Conservation (phyloP, 352 stramenopile species). For the Pythium apleroticum region DNA sequence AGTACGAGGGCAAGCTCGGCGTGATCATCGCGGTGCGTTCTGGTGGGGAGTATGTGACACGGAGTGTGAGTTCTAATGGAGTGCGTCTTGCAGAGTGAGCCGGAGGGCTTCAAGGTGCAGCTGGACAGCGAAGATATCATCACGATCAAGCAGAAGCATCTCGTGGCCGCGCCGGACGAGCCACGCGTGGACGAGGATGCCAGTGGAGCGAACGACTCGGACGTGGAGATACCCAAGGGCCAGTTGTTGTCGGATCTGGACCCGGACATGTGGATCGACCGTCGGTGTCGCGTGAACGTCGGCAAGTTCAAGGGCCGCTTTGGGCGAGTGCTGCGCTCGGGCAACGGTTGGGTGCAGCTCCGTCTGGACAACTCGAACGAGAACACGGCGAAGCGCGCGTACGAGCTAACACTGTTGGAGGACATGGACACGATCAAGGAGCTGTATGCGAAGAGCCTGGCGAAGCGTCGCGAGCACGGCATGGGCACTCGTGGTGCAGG, state of each 20-base stretch:
- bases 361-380: constrained; percentile 80
- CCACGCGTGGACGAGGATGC: constrained; percentile 37
- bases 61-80: neutral
- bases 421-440: constrained; percentile 80
- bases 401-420: constrained; percentile 84
- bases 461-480: constrained; percentile 49
- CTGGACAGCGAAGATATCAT: constrained; percentile 57
- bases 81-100: constrained; percentile 14
- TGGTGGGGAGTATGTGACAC: neutral
- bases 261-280: constrained; percentile 88
- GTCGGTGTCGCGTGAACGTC: constrained; percentile 84
- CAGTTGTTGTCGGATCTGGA: constrained; percentile 78
- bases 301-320: constrained; percentile 84
- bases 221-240: constrained; percentile 41
- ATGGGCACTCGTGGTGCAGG: constrained; percentile 37
- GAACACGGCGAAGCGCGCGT: constrained; percentile 86
- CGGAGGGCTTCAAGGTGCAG: constrained; percentile 47
- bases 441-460: constrained; percentile 66
- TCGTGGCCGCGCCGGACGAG: constrained; percentile 37
- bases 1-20: constrained; percentile 65
- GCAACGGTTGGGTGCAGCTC: constrained; percentile 89
- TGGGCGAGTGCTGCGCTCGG: constrained; percentile 75
- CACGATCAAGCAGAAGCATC: constrained; percentile 55
- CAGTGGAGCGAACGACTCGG: constrained; percentile 29
- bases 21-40: constrained; percentile 53